Evolutionary conservation across 441 rosid genomes (phyloP).

Genomic region (Eutrema salsugineum): DNA sequence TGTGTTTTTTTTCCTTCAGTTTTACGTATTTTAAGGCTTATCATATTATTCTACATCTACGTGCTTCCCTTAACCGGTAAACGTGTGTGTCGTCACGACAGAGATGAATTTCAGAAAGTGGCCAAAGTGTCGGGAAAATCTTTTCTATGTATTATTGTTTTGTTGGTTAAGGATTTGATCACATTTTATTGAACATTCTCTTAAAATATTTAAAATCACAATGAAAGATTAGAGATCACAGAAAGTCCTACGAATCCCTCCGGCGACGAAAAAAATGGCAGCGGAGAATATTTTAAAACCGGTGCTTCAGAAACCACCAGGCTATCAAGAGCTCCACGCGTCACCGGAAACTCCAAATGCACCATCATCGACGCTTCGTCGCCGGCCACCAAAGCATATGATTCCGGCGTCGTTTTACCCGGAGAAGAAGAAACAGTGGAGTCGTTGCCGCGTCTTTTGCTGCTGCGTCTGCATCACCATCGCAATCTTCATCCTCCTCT

Average conservation of each 20-base stretch:
- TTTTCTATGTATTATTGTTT: neutral
- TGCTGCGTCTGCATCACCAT: constrained; percentile 39
- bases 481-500: constrained; percentile 34
- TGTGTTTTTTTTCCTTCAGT: neutral
- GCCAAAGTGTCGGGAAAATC: constrained; percentile 13
- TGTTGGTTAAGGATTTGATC: too few relatives aligned
- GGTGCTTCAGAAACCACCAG: constrained; percentile 35
- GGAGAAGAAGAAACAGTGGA: constrained; percentile 31
- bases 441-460: constrained; percentile 44
- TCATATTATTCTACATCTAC: neutral
- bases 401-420: constrained; percentile 54
- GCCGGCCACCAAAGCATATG: constrained; percentile 18
- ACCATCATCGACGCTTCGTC: constrained; percentile 12
- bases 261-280: constrained; percentile 21
- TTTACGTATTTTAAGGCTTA: neutral
- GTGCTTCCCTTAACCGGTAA: constrained; percentile 1
- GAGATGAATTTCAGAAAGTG: constrained; percentile 5
- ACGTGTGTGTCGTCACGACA: neutral
- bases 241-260: neutral
- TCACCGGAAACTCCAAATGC: constrained; percentile 13
- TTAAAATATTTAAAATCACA: neutral
- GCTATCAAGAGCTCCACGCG: constrained; percentile 23
- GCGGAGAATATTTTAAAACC: constrained; percentile 25
- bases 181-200: too few relatives aligned
- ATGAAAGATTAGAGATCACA: neutral